Evolutionary conservation across 129 eudicot species (phyloP).

Genomic region (Flaveria bidentis): DNA sequence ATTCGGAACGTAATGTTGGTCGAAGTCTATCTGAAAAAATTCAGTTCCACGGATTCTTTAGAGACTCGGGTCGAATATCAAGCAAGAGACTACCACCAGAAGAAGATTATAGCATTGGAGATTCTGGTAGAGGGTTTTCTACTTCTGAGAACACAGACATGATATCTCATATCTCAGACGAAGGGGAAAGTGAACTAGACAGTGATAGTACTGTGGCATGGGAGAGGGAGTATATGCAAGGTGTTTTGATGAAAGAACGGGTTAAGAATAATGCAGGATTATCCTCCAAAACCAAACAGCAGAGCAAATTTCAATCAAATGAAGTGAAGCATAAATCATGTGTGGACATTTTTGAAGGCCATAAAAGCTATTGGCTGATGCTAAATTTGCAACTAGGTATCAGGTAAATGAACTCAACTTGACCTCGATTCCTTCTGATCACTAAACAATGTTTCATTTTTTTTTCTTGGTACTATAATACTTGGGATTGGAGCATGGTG

Average conservation of each 20-base stretch:
- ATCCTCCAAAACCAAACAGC: slow-evolving; percentile 50
- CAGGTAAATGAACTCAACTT: slow-evolving; percentile 62
- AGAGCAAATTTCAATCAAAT: slow-evolving; percentile 46
- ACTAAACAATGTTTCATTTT: neutral
- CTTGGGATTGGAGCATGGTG: neutral
- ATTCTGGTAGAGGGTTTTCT: slow-evolving; percentile 48
- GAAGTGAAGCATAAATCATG: slow-evolving; percentile 57
- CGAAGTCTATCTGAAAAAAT: slow-evolving; percentile 64
- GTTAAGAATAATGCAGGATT: slow-evolving; percentile 40
- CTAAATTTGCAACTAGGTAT: slow-evolving; percentile 98
- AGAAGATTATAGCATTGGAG: slow-evolving; percentile 45
- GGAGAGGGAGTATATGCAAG: slow-evolving; percentile 96
- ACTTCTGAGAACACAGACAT: slow-evolving; percentile 39
- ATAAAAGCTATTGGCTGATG: slow-evolving; percentile 81
- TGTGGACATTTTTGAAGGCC: slow-evolving; percentile 60
- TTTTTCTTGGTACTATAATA: neutral
- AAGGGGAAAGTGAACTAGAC: slow-evolving; percentile 46
- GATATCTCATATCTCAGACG: slow-evolving; percentile 41
- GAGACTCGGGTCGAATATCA: slow-evolving; percentile 59
- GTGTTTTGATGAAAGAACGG: slow-evolving; percentile 83
- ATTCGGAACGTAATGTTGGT: slow-evolving; percentile 42
- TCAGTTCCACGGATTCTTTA: slow-evolving; percentile 36
- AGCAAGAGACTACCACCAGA: slow-evolving; percentile 46
- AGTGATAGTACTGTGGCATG: slow-evolving; percentile 47
- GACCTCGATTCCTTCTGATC: slow-evolving; percentile 15